Evolutionary conservation across 1,284 basidiomycete genomes (phyloP).

Genomic region (Polyporus tsugae): DNA sequence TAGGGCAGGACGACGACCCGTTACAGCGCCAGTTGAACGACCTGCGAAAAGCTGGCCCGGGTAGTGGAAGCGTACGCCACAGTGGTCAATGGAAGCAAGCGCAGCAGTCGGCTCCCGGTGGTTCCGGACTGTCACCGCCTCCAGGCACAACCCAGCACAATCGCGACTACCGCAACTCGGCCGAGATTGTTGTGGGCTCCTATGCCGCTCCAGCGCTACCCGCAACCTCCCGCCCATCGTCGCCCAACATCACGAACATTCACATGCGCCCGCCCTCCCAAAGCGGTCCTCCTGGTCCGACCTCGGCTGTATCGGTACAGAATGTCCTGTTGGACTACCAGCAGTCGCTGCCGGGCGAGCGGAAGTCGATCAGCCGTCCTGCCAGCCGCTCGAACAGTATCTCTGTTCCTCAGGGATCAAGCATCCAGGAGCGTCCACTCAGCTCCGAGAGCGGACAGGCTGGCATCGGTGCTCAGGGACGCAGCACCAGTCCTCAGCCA

Average conservation of each 20-base stretch:
- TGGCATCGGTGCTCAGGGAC: slow-evolving; percentile 80
- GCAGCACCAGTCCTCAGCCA: slow-evolving; percentile 71
- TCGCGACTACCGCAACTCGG: slow-evolving; percentile 67
- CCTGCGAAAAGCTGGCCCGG: slow-evolving; percentile 45
- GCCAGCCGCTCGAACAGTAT: slow-evolving; percentile 38
- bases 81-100: slow-evolving; percentile 59
- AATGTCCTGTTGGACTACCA: slow-evolving; percentile 83
- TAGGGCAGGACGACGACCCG: slow-evolving; percentile 64
- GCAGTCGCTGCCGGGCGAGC: slow-evolving; percentile 90
- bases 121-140: slow-evolving; percentile 35
- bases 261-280: slow-evolving; percentile 78
- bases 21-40: slow-evolving; percentile 61
- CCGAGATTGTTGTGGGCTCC: slow-evolving; percentile 78
- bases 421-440: slow-evolving; percentile 55
- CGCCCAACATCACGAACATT: slow-evolving; percentile 77
- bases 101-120: slow-evolving; percentile 45
- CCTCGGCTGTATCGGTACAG: slow-evolving; percentile 62
- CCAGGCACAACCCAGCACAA: slow-evolving; percentile 34
- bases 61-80: slow-evolving; percentile 44
- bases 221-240: slow-evolving; percentile 68
- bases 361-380: slow-evolving; percentile 61
- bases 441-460: slow-evolving; percentile 71
- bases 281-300: slow-evolving; percentile 42
- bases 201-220: slow-evolving; percentile 55
- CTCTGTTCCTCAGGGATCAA: slow-evolving; percentile 40